These are phyloP conservation scores for Hibiscus mutabilis DNA, from an alignment of 345 rosid genomes.

Conservation along the genomic window DNA sequence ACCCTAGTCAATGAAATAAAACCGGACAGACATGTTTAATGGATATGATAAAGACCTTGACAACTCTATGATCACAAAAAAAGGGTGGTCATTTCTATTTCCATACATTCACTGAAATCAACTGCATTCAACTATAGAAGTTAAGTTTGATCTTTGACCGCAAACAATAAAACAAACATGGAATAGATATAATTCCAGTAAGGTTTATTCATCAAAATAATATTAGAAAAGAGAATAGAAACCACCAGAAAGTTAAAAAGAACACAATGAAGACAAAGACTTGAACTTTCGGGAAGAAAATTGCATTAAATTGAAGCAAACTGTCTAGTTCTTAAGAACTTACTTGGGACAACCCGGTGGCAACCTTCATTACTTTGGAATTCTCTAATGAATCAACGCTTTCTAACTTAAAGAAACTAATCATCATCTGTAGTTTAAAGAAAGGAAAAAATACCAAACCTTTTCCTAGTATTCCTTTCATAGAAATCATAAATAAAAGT, in stretches of 20 bases:
- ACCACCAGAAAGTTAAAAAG: too few species aligned
- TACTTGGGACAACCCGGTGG: neutral
- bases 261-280: neutral
- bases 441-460: neutral
- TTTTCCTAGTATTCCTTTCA: neutral
- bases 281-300: neutral
- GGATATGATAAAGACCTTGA: neutral
- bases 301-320: neutral
- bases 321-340: neutral
- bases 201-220: neutral
- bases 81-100: neutral
- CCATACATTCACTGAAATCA: neutral
- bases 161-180: neutral
- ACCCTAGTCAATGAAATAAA: conserved; percentile 3
- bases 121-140: neutral
- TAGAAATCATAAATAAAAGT: neutral
- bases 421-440: neutral
- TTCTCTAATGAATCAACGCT: neutral
- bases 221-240: neutral
- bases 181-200: neutral
- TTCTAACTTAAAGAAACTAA: neutral
- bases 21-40: neutral
- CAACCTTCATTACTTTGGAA: neutral
- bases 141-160: neutral
- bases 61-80: neutral